These are phyloP conservation scores for Dicorynia guianensis DNA, from an alignment of 306 rosid genomes.

Conservation along the genomic window DNA sequence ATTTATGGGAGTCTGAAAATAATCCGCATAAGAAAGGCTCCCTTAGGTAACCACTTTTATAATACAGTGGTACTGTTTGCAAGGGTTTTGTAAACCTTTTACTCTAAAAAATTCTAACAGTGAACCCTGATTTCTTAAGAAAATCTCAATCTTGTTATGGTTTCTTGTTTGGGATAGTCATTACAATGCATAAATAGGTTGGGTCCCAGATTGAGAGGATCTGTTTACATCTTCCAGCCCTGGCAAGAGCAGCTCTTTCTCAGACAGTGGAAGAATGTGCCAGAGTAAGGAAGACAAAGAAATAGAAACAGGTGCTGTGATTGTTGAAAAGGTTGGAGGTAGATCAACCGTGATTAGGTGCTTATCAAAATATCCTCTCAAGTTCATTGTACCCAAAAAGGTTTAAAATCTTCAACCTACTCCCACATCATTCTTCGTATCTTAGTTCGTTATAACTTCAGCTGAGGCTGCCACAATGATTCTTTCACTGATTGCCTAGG, in stretches of 20 bases:
- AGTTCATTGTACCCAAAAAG: conserved; percentile 84
- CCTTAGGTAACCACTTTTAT: too few relatives aligned
- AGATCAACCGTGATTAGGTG: conserved; percentile 70
- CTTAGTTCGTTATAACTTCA: conserved; percentile 11
- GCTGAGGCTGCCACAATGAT: conserved; percentile 23
- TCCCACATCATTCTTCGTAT: background rate
- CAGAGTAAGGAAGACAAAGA: conserved; percentile 25
- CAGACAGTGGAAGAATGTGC: conserved; percentile 12
- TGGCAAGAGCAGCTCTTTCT: background rate
- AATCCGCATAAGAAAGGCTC: too few relatives aligned
- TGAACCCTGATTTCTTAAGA: too few relatives aligned
- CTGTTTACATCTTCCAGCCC: background rate
- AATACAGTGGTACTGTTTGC: too few relatives aligned
- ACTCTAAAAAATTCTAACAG: too few relatives aligned
- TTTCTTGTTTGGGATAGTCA: too few relatives aligned
- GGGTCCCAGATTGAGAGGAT: too few relatives aligned
- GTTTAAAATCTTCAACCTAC: conserved; percentile 40
- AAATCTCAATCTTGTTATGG: too few relatives aligned
- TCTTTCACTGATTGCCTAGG: conserved; percentile 52
- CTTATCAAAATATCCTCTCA: conserved; percentile 88
- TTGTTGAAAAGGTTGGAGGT: conserved; percentile 78
- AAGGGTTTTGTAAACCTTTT: too few relatives aligned
- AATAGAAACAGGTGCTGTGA: conserved; percentile 60
- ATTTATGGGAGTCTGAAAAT: too few relatives aligned
- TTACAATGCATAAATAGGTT: too few relatives aligned